These are phyloP conservation scores for Alternaria arborescens DNA, from an alignment of 2,329 filamentous ascomycete species.

Conservation along the genomic window DNA sequence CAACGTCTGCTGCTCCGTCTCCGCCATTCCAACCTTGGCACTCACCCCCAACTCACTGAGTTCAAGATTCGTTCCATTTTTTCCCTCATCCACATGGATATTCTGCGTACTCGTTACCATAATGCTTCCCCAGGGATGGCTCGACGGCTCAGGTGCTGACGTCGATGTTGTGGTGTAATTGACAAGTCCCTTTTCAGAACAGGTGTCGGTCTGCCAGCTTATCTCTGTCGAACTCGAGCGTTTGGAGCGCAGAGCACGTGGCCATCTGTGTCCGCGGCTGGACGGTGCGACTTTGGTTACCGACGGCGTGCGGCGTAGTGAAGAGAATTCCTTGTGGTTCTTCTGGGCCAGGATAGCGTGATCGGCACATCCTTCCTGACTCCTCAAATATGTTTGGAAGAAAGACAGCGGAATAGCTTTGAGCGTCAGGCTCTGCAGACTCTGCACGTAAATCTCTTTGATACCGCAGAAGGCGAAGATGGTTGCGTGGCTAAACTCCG, in stretches of 20 bases:
- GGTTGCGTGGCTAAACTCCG: constrained; percentile 44
- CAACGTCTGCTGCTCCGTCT: constrained; percentile 53
- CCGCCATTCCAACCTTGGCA: constrained; percentile 44
- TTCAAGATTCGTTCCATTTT: constrained; percentile 36
- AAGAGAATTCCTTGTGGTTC: constrained; percentile 58
- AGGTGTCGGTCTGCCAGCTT: constrained; percentile 35
- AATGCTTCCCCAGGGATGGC: constrained; percentile 47
- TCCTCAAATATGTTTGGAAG: constrained; percentile 56
- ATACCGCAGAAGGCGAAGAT: constrained; percentile 58
- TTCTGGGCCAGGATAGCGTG: constrained; percentile 55
- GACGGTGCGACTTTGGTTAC: constrained; percentile 13
- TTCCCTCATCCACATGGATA: constrained; percentile 41
- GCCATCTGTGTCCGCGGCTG: constrained; percentile 25
- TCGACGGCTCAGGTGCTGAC: constrained; percentile 9
- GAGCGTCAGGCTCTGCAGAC: constrained; percentile 37
- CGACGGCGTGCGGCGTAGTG: constrained; percentile 39
- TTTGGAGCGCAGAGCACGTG: constrained; percentile 20
- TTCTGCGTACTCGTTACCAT: constrained; percentile 52
- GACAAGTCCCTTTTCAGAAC: constrained; percentile 44
- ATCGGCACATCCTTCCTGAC: constrained; percentile 56
- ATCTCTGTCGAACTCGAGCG: constrained; percentile 18
- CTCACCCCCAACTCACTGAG: constrained; percentile 44
- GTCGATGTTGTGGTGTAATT: constrained; percentile 13
- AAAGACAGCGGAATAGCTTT: constrained; percentile 55
- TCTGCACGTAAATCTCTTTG: constrained; percentile 52